Evolutionary conservation across 768 basidiomycete genomes (phyloP).

Genomic region (Termitomyces sp.): DNA sequence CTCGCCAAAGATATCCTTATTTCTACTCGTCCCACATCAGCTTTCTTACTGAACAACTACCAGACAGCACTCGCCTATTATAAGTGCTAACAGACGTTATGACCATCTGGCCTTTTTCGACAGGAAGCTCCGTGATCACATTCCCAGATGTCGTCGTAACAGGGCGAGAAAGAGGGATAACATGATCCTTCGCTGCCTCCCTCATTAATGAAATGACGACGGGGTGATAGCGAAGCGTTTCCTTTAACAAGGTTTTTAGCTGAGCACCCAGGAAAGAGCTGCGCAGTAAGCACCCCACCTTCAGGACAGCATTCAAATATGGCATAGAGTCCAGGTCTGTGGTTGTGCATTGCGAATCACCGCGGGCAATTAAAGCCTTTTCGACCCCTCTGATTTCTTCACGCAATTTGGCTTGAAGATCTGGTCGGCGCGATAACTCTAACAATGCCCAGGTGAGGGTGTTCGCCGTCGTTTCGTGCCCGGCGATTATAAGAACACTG

Average conservation of each 20-base stretch:
- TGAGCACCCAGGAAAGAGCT: not conserved
- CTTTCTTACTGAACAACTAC: not conserved
- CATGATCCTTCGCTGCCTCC: conserved; percentile 44
- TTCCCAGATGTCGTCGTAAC: conserved; percentile 40
- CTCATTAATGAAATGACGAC: conserved; percentile 27
- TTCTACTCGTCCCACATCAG: conserved; percentile 16
- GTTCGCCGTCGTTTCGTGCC: conserved; percentile 58
- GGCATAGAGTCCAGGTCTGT: conserved; percentile 45
- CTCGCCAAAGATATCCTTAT: conserved; percentile 38
- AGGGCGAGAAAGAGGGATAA: conserved; percentile 52
- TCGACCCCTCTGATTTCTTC: conserved; percentile 46
- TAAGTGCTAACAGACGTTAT: conserved; percentile 46
- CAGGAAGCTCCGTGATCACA: conserved; percentile 35
- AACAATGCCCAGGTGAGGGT: conserved; percentile 55
- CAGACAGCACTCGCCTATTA: conserved; percentile 33
- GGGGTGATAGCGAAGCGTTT: conserved; percentile 39
- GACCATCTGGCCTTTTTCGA: conserved; percentile 46
- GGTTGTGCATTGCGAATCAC: conserved; percentile 32
- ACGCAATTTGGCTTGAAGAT: conserved; percentile 55
- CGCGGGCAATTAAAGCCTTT: conserved; percentile 25
- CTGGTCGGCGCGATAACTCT: conserved; percentile 52
- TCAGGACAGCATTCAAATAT: conserved; percentile 21
- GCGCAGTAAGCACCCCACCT: conserved; percentile 16
- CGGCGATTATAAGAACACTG: conserved; percentile 47
- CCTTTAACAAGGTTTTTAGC: conserved; percentile 28